Evolutionary conservation across 1,139 yeast genomes (phyloP).

Genomic region (Zygosaccharomyces pseudobailii): DNA sequence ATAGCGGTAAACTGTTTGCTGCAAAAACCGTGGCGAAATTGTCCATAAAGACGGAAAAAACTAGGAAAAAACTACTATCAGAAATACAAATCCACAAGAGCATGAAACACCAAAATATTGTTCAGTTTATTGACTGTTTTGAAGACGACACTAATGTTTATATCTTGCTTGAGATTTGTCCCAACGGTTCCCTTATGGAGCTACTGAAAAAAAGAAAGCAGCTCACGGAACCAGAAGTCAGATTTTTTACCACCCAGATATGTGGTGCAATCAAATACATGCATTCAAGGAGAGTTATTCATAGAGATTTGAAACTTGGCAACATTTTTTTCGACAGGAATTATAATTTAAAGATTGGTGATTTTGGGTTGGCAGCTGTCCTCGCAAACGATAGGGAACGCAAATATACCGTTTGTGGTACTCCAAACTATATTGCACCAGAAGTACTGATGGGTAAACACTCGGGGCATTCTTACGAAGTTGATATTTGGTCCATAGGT

Average conservation of each 20-base stretch:
- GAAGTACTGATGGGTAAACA: slow-evolving; percentile 87
- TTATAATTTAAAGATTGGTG: slow-evolving; percentile 93
- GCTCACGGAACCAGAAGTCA: slow-evolving; percentile 86
- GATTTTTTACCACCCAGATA: slow-evolving; percentile 85
- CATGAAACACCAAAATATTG: slow-evolving; percentile 84
- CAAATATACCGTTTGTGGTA: slow-evolving; percentile 92
- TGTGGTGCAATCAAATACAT: slow-evolving; percentile 90
- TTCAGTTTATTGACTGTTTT: slow-evolving; percentile 87
- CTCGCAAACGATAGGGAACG: slow-evolving; percentile 65
- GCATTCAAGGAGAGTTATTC: slow-evolving; percentile 91
- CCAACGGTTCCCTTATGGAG: slow-evolving; percentile 90
- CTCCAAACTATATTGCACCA: slow-evolving; percentile 97
- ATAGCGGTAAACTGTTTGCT: slow-evolving; percentile 81
- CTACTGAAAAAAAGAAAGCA: slow-evolving; percentile 76
- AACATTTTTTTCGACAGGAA: slow-evolving; percentile 89
- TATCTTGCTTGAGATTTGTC: slow-evolving; percentile 88
- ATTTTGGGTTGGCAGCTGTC: slow-evolving; percentile 92
- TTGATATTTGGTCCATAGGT: slow-evolving; percentile 96
- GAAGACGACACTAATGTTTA: slow-evolving; percentile 94
- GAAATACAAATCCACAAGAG: slow-evolving; percentile 95
- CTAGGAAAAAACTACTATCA: slow-evolving; percentile 79
- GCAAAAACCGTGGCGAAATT: slow-evolving; percentile 98
- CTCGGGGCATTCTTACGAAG: slow-evolving; percentile 89
- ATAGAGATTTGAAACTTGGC: slow-evolving; percentile 90
- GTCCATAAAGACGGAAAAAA: slow-evolving; percentile 85